A percentile compares a stretch with the other conserved stretches of the same genome.
Conservation (phyloP, 306 rosid species). For the Albizia julibrissin region DNA sequence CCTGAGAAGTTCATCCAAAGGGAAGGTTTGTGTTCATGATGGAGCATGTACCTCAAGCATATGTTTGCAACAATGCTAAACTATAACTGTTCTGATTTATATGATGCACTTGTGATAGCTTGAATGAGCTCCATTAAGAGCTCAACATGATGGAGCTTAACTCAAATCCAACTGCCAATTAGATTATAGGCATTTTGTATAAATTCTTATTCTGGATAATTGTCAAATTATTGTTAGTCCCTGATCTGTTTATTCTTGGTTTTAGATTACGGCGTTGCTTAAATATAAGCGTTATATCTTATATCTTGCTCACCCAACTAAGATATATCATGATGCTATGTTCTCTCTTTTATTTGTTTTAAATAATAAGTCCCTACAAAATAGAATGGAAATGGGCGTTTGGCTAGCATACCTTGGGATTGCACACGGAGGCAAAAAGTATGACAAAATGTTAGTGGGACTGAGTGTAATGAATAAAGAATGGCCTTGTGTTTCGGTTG, state of each 20-base stretch:
- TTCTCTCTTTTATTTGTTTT: not conserved
- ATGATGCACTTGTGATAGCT: constrained; percentile 8
- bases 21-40: constrained; percentile 63
- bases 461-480: not conserved
- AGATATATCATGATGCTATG: not conserved
- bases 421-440: not conserved
- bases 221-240: not conserved
- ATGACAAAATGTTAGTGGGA: not conserved
- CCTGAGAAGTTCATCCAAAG: constrained; percentile 49
- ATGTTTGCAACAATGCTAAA: not conserved
- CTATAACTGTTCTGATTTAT: constrained; percentile 3
- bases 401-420: constrained; percentile 1
- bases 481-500: not conserved
- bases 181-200: not conserved
- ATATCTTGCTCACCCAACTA: not conserved
- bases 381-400: constrained; percentile 6
- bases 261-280: constrained; percentile 22
- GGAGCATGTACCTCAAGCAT: not conserved
- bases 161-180: constrained; percentile 22
- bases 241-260: not conserved
- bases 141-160: not conserved
- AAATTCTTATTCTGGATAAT: constrained; percentile 3
- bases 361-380: not conserved
- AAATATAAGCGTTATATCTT: not conserved
- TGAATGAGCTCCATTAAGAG: no score